Base-by-base conservation (phyloP, 2,329 filamentous ascomycete genomes). In the Sphaerulina musiva region DNA sequence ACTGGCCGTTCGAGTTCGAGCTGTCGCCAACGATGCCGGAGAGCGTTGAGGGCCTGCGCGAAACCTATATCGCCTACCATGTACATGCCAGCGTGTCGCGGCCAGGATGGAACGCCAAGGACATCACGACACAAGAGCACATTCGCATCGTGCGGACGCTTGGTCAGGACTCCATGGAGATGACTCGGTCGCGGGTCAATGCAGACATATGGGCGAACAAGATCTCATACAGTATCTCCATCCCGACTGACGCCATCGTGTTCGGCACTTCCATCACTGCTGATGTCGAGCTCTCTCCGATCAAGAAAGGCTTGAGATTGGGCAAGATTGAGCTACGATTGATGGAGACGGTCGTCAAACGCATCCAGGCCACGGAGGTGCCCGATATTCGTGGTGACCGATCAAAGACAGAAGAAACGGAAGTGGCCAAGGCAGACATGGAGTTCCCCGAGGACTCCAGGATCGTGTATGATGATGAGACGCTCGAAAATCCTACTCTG, bases 131-230 rank as follows among this genome's bases (percentile, higher is more conserved):
- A 34, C 85, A 85, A 69, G 92, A 92, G 60, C 76, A 78, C 59
- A 73, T 78, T 49, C 69, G 76, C 47, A 70, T 78, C 20, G 74
- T 78, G 46, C 67, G 75, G 43, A 77, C 76, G 11, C 66, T 78
- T 49, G 74, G 74, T 4, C 72, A 69, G 59, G 74, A 97, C 71
- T 86, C 89, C 46, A 93, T 96, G 89, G 75, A 77, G 57, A 73
- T 72, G 53, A 71, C 75, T 57, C 70, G 74, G 47, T 70, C 64
- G 43, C 59, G 69, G 39, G 66, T 70, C 59, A 91, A 97, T 60
- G 91, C 96, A 72, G 96, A 96, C 67, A 87, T 95, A 59, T 98
- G 93, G 93, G 87, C 90, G 5, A 93, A 95, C 75, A 98, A 98
- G 76, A 82, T 97, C 64, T 89, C 95, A 69, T 98, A 98, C 74